phyloP scores from a whole-genome alignment of 2,329 filamentous ascomycete species.

The Trichoderma pleuroti region DNA sequence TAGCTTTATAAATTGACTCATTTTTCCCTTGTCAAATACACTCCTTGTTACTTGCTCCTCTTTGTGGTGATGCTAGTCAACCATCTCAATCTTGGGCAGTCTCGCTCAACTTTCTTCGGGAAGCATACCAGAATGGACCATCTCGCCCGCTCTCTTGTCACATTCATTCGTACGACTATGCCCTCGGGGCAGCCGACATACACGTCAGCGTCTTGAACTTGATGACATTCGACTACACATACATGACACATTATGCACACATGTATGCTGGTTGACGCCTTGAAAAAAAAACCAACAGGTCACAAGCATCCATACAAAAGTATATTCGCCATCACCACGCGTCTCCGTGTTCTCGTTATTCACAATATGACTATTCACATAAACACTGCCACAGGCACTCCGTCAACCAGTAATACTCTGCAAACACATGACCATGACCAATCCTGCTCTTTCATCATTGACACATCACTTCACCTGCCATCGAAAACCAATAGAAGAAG shows the following conservation, averaged over 20 bases:
- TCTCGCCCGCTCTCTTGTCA: neutral
- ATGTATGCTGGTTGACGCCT: neutral
- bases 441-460: neutral
- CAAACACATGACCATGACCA: neutral
- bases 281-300: neutral
- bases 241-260: neutral
- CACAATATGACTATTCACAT: neutral
- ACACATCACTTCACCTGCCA: neutral
- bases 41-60: neutral
- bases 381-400: neutral
- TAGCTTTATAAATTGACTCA: neutral
- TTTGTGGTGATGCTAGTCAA: neutral
- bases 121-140: neutral
- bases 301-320: slow-evolving; percentile 3
- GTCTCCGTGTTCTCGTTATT: neutral
- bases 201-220: neutral
- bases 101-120: neutral
- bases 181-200: neutral
- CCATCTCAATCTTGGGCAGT: neutral
- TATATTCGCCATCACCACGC: neutral
- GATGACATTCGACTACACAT: neutral
- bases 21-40: neutral
- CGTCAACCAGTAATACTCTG: neutral
- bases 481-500: neutral
- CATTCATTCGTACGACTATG: neutral